Conservation (phyloP, 805 yeast genomes). For the Cephaloascus fragrans region DNA sequence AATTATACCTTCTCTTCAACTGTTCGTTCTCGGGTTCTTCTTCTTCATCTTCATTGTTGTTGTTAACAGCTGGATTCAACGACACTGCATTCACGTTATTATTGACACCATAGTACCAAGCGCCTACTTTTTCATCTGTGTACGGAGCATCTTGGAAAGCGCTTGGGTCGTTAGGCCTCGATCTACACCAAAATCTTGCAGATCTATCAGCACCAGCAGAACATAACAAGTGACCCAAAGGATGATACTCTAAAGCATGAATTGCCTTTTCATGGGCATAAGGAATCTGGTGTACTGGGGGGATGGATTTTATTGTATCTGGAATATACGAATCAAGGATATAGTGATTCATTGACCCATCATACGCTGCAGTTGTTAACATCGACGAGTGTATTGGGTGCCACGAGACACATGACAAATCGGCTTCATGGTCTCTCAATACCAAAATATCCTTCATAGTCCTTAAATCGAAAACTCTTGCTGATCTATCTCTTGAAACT, state of each 20-base stretch:
- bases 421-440: constrained; percentile 73
- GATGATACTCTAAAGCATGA: constrained; percentile 86
- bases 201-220: constrained; percentile 93
- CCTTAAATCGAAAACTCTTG: constrained; percentile 80
- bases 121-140: constrained; percentile 40
- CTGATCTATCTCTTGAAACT: constrained; percentile 80
- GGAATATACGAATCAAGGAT: constrained; percentile 44
- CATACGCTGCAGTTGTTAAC: constrained; percentile 79
- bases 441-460: constrained; percentile 69
- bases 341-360: constrained; percentile 79
- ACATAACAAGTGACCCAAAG: constrained; percentile 83
- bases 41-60: not conserved
- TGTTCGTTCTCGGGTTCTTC: not conserved
- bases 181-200: constrained; percentile 89
- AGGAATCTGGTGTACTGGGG: constrained; percentile 59
- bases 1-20: not conserved
- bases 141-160: constrained; percentile 78
- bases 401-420: constrained; percentile 83
- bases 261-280: constrained; percentile 93
- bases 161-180: constrained; percentile 81
- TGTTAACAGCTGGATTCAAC: not conserved
- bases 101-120: constrained; percentile 37
- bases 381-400: constrained; percentile 79
- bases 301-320: constrained; percentile 19
- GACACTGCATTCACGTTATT: constrained; percentile 31